phyloP scores from a whole-genome alignment of 139 green algal species.

The Picochlorum sp. region DNA sequence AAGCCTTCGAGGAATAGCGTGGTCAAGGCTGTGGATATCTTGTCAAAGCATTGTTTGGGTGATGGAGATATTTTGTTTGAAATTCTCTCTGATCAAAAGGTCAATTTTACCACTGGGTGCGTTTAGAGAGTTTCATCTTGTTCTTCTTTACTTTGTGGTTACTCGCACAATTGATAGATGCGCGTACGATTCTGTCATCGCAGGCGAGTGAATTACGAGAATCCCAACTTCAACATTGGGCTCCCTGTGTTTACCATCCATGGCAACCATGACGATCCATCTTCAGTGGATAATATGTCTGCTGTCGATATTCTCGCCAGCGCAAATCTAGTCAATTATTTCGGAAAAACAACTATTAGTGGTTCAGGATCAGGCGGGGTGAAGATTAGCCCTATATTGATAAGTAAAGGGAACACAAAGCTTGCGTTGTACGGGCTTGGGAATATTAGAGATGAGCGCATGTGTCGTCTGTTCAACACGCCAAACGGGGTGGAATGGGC shows the following conservation, averaged over 20 bases:
- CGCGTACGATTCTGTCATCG: background rate
- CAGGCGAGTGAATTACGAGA: conserved; percentile 82
- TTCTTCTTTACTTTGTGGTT: too few species aligned
- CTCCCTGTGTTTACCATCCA: conserved; percentile 98
- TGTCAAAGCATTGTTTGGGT: conserved; percentile 76
- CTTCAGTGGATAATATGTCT: conserved; percentile 78
- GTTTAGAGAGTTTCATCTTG: background rate
- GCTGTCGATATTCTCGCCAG: conserved; percentile 87
- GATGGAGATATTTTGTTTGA: conserved; percentile 60
- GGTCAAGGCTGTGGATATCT: conserved; percentile 69
- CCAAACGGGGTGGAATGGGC: conserved; percentile 61
- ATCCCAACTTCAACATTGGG: conserved; percentile 85
- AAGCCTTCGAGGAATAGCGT: conserved; percentile 78
- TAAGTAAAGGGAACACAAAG: conserved; percentile 76
- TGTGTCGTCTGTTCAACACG: conserved; percentile 79
- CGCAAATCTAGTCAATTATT: conserved; percentile 93
- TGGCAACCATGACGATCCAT: conserved; percentile 97
- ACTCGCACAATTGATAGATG: too few species aligned
- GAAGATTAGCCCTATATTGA: conserved; percentile 47
- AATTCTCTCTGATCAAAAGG: conserved; percentile 67
- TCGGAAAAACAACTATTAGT: conserved; percentile 72
- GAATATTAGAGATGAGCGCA: conserved; percentile 88
- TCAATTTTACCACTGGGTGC: conserved; percentile 75
- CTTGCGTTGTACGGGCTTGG: conserved; percentile 93
- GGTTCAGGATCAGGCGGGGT: conserved; percentile 23